Percentiles rank a stretch among this genome's conserved stretches.
phyloP scores from a whole-genome alignment of 1,139 yeast species.

The Scheffersomyces illinoinensis region DNA sequence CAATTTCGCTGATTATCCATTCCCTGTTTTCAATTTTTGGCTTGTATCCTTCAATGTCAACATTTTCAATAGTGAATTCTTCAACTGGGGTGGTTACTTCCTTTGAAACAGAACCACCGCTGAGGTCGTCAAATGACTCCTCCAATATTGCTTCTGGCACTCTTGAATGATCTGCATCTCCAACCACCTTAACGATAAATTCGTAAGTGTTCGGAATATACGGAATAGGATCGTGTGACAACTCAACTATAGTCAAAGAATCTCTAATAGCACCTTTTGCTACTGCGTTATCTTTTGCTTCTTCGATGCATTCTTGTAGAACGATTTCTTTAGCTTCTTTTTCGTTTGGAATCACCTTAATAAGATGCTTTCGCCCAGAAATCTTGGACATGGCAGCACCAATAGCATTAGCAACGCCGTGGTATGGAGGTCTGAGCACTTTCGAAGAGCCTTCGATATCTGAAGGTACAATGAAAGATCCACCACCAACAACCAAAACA shows the following conservation, averaged over 20 bases:
- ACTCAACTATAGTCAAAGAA: conserved; percentile 19
- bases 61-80: background rate
- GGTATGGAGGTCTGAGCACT: conserved; percentile 38
- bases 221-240: conserved; percentile 37
- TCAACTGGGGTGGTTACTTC: background rate
- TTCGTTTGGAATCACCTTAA: background rate
- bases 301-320: background rate
- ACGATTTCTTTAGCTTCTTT: background rate
- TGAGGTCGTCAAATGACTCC: conserved; percentile 13
- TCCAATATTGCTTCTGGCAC: background rate
- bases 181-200: conserved; percentile 37
- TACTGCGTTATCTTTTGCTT: background rate
- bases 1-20: conserved; percentile 40
- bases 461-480: conserved; percentile 39
- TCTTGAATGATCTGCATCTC: conserved; percentile 30
- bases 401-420: conserved; percentile 45
- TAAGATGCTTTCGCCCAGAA: conserved; percentile 13
- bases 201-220: conserved; percentile 34
- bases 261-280: background rate
- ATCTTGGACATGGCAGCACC: conserved; percentile 49
- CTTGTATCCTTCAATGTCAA: conserved; percentile 25
- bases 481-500: conserved; percentile 46
- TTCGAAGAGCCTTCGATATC: conserved; percentile 37
- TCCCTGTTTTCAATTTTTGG: conserved; percentile 37
- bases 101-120: background rate